phyloP scores from a whole-genome alignment of 495 filamentous ascomycete species.

The Talaromyces adpressus region DNA sequence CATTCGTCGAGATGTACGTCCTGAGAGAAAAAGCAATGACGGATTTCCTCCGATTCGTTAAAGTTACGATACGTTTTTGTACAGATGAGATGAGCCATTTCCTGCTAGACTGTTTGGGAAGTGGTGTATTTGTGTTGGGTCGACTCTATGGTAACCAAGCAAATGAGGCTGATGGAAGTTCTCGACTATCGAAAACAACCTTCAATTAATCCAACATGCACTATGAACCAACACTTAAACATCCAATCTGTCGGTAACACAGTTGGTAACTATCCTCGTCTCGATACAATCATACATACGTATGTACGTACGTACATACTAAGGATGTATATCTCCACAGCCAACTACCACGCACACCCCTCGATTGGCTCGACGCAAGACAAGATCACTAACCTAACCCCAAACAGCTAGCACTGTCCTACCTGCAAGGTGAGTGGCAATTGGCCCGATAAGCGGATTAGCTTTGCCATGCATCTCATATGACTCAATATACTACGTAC shows the following conservation, averaged over 20 bases:
- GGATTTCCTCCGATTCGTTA: conserved; percentile 3
- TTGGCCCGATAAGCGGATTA: background rate
- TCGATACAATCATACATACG: too few species aligned
- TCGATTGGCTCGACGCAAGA: background rate
- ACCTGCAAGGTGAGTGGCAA: background rate
- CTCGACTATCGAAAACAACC: background rate
- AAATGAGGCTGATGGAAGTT: background rate
- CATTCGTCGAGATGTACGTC: background rate
- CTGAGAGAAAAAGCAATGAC: background rate
- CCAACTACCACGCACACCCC: background rate
- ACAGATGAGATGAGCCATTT: background rate
- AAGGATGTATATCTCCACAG: background rate
- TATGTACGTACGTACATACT: background rate
- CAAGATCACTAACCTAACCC: background rate
- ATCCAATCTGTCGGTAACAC: background rate
- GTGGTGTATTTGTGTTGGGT: background rate
- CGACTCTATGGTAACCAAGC: too few species aligned
- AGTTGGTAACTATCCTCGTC: background rate
- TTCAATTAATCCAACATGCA: background rate
- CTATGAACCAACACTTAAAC: background rate
- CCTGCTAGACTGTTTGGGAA: background rate
- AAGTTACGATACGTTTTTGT: background rate
- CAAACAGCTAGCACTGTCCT: background rate
- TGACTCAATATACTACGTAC: background rate
- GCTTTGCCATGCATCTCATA: background rate